These are phyloP conservation scores for Melampsora americana DNA, from an alignment of 1,284 basidiomycete species.

Conservation along the genomic window DNA sequence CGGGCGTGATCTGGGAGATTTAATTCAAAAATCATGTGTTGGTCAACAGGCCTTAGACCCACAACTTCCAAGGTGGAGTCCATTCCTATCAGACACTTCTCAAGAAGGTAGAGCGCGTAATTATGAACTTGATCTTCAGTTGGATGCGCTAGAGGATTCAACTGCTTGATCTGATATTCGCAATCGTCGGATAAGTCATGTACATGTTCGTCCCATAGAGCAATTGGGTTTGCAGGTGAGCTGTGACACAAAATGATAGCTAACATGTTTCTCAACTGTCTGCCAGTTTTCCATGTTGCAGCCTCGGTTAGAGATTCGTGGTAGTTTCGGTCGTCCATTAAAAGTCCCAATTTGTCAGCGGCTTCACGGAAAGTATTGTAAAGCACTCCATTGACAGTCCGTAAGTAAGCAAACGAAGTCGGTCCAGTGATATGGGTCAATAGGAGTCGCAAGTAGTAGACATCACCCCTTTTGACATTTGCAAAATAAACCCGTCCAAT, in stretches of 20 bases:
- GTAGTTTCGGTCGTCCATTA: neutral
- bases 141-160: too few relatives aligned
- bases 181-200: neutral
- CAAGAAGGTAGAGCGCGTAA: too few relatives aligned
- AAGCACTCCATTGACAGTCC: neutral
- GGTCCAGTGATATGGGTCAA: neutral
- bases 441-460: neutral
- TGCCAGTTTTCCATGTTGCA: neutral
- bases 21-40: constrained; percentile 44
- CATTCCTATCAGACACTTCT: constrained; percentile 43
- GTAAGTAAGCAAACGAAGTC: neutral
- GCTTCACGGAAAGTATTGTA: neutral
- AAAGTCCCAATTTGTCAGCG: too few relatives aligned
- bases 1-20: neutral
- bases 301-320: neutral
- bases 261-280: neutral
- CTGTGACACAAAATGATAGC: neutral
- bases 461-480: neutral
- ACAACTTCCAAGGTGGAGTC: neutral
- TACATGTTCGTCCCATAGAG: neutral
- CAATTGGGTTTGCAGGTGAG: neutral
- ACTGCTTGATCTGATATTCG: neutral
- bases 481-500: neutral
- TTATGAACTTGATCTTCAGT: neutral
- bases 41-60: constrained; percentile 49